Conservation (phyloP, 495 filamentous ascomycete species). For the Aspergillus avenaceus region DNA sequence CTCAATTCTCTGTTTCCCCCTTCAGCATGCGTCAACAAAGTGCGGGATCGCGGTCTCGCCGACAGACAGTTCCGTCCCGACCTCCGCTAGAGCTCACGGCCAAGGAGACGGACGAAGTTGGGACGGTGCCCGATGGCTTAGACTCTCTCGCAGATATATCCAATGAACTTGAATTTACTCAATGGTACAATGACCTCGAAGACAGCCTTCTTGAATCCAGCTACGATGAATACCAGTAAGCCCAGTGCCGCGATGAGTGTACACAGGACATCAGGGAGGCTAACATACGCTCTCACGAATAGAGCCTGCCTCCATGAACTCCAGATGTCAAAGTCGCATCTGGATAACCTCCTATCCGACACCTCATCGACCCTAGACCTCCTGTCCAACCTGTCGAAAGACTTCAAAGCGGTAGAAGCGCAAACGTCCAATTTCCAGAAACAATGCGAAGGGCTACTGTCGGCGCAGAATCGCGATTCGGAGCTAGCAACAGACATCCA, state of each 20-base stretch:
- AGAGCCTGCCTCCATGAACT: constrained; percentile 78
- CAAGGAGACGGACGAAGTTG: constrained; percentile 21
- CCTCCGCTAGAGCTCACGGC: constrained; percentile 27
- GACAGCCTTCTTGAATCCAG: constrained; percentile 70
- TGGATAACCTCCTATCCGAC: constrained; percentile 73
- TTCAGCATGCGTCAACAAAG: constrained; percentile 24
- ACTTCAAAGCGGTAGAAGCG: constrained; percentile 79
- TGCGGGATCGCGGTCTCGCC: constrained; percentile 33
- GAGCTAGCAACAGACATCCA: constrained; percentile 76
- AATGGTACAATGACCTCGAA: constrained; percentile 60
- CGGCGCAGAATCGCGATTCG: constrained; percentile 72
- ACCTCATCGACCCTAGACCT: constrained; percentile 69
- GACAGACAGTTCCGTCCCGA: constrained; percentile 41
- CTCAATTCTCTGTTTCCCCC: background rate
- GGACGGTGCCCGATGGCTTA: constrained; percentile 18
- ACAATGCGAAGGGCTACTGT: constrained; percentile 80
- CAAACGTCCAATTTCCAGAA: constrained; percentile 89
- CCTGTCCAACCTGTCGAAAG: constrained; percentile 70
- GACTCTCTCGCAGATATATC: constrained; percentile 26
- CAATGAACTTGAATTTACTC: constrained; percentile 57
- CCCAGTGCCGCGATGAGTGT: background rate
- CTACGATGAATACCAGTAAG: constrained; percentile 81
- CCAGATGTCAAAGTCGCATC: constrained; percentile 69
- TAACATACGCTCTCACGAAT: constrained; percentile 15
- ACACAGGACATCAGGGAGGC: background rate